phyloP scores from a whole-genome alignment of 1,139 yeast species.

The Lodderomyces parapsilosis region DNA sequence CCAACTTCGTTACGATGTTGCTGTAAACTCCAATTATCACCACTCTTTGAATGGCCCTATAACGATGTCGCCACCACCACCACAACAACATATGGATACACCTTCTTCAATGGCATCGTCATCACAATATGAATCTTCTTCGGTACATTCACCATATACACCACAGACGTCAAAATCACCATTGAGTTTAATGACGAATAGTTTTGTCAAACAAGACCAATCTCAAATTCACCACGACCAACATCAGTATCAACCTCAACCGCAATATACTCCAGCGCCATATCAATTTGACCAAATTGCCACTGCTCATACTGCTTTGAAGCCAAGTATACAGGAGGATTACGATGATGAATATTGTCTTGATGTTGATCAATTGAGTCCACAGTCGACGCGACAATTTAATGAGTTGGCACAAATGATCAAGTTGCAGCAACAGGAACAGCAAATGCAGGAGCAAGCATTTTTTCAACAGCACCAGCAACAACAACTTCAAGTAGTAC shows the following conservation, averaged over 20 bases:
- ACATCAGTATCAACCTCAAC: conserved; percentile 7
- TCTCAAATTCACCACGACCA: conserved; percentile 4
- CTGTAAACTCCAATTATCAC: conserved; percentile 1
- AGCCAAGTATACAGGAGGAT: conserved; percentile 20
- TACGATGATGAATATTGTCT: conserved; percentile 49
- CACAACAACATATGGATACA: conserved; percentile 12
- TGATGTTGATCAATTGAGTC: conserved; percentile 44
- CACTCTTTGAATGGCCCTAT: conserved; percentile 2
- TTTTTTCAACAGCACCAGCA: conserved; percentile 7
- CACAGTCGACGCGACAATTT: conserved; percentile 19
- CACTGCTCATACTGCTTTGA: conserved; percentile 6
- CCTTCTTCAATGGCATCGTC: conserved; percentile 15
- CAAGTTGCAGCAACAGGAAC: conserved; percentile 14
- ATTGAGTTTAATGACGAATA: conserved; percentile 7
- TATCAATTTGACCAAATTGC: conserved; percentile 11
- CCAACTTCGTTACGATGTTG: conserved; percentile 2
- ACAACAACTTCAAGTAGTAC: conserved; percentile 14
- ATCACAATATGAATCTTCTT: conserved; percentile 10
- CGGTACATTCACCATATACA: conserved; percentile 12
- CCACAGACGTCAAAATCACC: conserved; percentile 16
- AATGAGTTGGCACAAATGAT: conserved; percentile 20
- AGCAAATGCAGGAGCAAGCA: conserved; percentile 2
- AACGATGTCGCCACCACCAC: background rate
- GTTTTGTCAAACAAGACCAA: conserved; percentile 1
- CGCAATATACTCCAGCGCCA: conserved; percentile 7